Percentiles rank a stretch among this genome's conserved stretches.
phyloP scores from a whole-genome alignment of 2,329 filamentous ascomycete genomes.

The Cadophora sp. region DNA sequence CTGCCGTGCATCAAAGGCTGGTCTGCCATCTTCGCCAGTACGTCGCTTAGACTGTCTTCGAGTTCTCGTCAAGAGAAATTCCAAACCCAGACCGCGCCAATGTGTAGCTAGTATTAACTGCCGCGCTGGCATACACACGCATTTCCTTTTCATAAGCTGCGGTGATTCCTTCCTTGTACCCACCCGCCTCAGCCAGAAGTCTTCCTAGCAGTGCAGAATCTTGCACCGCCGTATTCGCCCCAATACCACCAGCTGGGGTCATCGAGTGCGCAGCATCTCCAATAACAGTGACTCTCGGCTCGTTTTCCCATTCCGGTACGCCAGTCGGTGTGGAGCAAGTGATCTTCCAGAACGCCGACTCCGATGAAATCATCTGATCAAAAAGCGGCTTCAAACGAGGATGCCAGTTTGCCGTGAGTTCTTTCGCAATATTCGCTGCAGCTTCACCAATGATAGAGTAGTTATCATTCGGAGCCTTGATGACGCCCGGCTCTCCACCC shows the following conservation, averaged over 20 bases:
- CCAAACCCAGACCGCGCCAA: conserved; percentile 54
- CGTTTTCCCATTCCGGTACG: conserved; percentile 65
- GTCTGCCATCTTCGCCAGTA: too few relatives aligned
- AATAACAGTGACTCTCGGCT: conserved; percentile 63
- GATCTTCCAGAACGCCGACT: conserved; percentile 72
- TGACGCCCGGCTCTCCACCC: conserved; percentile 62
- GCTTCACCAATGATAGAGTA: conserved; percentile 61
- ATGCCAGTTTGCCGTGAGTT: conserved; percentile 61
- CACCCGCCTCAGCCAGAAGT: conserved; percentile 59
- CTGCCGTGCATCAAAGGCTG: too few relatives aligned
- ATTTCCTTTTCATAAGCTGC: conserved; percentile 68
- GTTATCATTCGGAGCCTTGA: conserved; percentile 64
- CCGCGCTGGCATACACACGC: conserved; percentile 63
- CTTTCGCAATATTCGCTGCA: conserved; percentile 64
- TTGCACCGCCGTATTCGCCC: conserved; percentile 62
- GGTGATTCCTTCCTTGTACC: conserved; percentile 58
- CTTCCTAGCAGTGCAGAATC: conserved; percentile 62
- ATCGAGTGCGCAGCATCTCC: conserved; percentile 65
- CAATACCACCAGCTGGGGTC: conserved; percentile 63
- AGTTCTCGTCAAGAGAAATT: conserved; percentile 53
- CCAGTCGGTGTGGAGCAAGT: conserved; percentile 66
- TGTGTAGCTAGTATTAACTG: conserved; percentile 61
- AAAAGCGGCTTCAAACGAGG: conserved; percentile 61
- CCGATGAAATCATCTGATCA: conserved; percentile 60
- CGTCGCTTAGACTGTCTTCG: conserved; percentile 32